Percentiles rank a stretch among this genome's conserved stretches.
These are phyloP conservation scores for Phanerochaete carnosa DNA, from an alignment of 768 basidiomycete genomes.

Conservation along the genomic window DNA sequence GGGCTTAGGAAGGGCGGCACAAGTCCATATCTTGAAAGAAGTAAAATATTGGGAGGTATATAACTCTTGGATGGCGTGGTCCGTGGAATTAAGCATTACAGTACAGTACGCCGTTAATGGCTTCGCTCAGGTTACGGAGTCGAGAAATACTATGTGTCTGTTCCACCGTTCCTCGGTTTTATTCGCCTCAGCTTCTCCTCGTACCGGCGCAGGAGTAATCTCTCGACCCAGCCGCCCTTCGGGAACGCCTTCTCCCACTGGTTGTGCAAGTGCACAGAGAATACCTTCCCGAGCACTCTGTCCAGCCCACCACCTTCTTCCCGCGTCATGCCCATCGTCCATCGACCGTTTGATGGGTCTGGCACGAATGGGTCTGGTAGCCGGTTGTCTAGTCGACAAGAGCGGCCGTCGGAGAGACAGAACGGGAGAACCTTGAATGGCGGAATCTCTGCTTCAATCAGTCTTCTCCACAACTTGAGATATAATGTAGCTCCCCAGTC, in stretches of 20 bases:
- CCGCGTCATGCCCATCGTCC: slow-evolving; percentile 64
- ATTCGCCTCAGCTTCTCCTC: slow-evolving; percentile 34
- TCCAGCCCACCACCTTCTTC: slow-evolving; percentile 65
- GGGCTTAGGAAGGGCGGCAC: background rate
- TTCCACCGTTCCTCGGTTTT: slow-evolving; percentile 5
- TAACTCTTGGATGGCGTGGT: slow-evolving; percentile 12
- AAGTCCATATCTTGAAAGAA: background rate
- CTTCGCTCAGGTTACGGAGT: background rate
- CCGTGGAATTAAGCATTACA: slow-evolving; percentile 16
- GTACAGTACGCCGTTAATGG: slow-evolving; percentile 14
- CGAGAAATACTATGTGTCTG: slow-evolving; percentile 5
- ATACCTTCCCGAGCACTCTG: slow-evolving; percentile 62
- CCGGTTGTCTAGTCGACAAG: slow-evolving; percentile 89
- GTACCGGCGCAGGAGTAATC: slow-evolving; percentile 66
- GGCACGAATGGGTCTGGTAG: slow-evolving; percentile 84
- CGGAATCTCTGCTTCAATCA: slow-evolving; percentile 64
- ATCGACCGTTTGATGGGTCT: slow-evolving; percentile 46
- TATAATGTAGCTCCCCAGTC: slow-evolving; percentile 96
- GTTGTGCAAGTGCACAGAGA: slow-evolving; percentile 91
- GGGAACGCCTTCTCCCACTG: slow-evolving; percentile 94
- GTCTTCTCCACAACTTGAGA: slow-evolving; percentile 84
- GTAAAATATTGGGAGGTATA: slow-evolving; percentile 10
- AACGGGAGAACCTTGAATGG: slow-evolving; percentile 94
- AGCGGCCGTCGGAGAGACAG: slow-evolving; percentile 90
- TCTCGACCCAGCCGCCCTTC: slow-evolving; percentile 79